phyloP scores from a whole-genome alignment of 345 rosid species.

The Chamaenerion angustifolium region DNA sequence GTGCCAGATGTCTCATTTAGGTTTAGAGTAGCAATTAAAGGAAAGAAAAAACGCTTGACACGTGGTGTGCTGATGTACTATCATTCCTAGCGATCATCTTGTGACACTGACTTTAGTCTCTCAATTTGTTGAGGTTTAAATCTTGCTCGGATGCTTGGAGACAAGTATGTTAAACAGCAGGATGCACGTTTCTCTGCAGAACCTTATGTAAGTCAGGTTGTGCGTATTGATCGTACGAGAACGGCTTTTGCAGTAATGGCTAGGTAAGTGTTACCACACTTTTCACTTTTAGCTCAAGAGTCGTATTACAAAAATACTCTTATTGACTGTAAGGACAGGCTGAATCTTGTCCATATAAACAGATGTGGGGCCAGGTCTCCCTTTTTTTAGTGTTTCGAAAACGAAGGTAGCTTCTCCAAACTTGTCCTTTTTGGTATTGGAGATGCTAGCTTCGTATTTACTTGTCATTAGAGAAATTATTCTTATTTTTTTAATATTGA shows the following conservation, averaged over 20 bases:
- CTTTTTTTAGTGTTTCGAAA: too few relatives aligned
- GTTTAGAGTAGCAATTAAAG: too few relatives aligned
- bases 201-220: conserved; percentile 66
- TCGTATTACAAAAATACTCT: too few relatives aligned
- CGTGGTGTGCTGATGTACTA: neutral
- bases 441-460: neutral
- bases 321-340: neutral
- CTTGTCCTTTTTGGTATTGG: too few relatives aligned
- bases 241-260: conserved; percentile 63
- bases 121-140: conserved; percentile 46
- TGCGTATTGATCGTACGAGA: conserved; percentile 43
- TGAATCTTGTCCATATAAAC: too few relatives aligned
- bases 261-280: conserved; percentile 24
- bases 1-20: too few relatives aligned
- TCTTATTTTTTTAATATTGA: too few relatives aligned
- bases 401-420: too few relatives aligned
- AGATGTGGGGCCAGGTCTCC: too few relatives aligned
- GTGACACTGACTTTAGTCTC: neutral
- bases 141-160: conserved; percentile 96
- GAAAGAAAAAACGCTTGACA: too few relatives aligned
- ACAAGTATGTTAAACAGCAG: conserved; percentile 83
- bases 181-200: conserved; percentile 74
- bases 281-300: too few relatives aligned
- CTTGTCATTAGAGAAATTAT: neutral
- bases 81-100: neutral